phyloP scores from a whole-genome alignment of 306 rosid species.

The Sicyos edulis region DNA sequence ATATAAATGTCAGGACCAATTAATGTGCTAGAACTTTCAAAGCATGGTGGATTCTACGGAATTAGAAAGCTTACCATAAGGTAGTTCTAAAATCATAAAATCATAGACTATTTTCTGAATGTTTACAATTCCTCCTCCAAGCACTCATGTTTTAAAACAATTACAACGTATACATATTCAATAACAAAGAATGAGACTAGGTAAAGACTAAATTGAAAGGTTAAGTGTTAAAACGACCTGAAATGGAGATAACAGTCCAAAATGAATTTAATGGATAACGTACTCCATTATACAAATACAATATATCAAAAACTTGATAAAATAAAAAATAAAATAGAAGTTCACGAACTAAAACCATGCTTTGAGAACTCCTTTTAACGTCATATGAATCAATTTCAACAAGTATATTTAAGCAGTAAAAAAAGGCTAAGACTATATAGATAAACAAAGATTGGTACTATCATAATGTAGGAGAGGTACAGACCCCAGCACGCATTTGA shows the following conservation, averaged over 20 bases:
- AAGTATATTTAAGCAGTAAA: not conserved
- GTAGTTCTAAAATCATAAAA: not conserved
- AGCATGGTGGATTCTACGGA: not conserved
- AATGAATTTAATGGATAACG: not conserved
- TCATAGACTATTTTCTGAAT: not conserved
- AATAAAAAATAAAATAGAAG: not conserved
- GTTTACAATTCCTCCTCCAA: not conserved
- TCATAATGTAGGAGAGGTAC: conserved; percentile 26
- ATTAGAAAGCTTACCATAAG: not conserved
- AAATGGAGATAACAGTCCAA: not conserved
- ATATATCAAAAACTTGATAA: too few relatives aligned
- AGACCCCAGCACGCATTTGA: conserved; percentile 98
- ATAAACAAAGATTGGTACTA: not conserved
- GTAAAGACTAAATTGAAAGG: not conserved
- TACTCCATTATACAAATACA: too few relatives aligned
- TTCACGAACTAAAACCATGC: not conserved
- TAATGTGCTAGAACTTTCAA: not conserved
- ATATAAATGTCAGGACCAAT: not conserved
- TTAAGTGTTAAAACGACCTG: not conserved
- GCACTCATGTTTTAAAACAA: not conserved
- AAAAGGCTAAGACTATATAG: not conserved
- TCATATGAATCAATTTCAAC: not conserved
- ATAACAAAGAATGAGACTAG: not conserved
- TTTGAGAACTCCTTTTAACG: not conserved
- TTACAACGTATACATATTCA: not conserved